Conservation (phyloP, 306 rosid species). For the Inga oerstediana region DNA sequence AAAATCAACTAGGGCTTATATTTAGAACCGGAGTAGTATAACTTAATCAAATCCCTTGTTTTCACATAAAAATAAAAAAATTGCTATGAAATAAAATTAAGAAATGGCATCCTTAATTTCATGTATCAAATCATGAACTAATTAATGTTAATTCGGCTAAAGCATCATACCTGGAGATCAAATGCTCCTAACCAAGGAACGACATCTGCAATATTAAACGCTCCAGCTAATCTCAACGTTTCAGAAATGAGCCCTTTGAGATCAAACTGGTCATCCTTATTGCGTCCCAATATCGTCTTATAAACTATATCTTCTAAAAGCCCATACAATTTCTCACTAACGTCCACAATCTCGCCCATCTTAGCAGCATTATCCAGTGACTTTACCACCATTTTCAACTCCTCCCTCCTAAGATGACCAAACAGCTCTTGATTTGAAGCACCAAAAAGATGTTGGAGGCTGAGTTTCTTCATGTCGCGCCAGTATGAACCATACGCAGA, state of each 20-base stretch:
- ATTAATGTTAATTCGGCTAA: too few relatives aligned
- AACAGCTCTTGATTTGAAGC: constrained; percentile 31
- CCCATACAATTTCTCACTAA: neutral
- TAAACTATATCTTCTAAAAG: neutral
- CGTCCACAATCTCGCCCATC: neutral
- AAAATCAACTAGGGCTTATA: too few relatives aligned
- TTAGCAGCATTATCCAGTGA: neutral
- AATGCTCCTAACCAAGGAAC: neutral
- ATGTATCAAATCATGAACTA: too few relatives aligned
- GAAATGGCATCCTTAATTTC: neutral
- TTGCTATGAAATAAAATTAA: neutral
- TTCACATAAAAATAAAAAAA: too few relatives aligned
- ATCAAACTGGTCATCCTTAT: neutral
- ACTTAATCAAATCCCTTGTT: too few relatives aligned
- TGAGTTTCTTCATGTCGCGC: constrained; percentile 32
- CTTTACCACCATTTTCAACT: neutral
- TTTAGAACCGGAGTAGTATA: too few relatives aligned
- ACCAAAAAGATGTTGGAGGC: constrained; percentile 26
- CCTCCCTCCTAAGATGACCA: constrained; percentile 19
- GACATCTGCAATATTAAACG: neutral
- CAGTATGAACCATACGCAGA: neutral
- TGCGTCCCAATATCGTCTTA: neutral
- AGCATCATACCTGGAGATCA: neutral
- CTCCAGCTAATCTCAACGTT: neutral
- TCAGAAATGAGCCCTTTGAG: neutral